Percentiles rank a stretch among this genome's conserved stretches.
Conservation (phyloP, 2,329 filamentous ascomycete species). For the Aspergillus caelatus region DNA sequence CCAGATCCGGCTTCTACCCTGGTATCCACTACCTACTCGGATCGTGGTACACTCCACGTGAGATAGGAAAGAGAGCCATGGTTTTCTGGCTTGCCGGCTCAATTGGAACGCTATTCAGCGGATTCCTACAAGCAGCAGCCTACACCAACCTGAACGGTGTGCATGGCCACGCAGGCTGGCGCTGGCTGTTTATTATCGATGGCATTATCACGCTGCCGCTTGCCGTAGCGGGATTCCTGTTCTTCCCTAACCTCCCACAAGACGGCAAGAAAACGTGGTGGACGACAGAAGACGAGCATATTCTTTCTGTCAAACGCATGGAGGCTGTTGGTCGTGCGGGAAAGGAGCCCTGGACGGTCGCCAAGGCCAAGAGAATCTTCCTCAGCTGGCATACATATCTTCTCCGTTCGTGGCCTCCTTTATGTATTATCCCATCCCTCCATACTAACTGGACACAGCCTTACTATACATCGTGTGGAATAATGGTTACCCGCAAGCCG, state of each 20-base stretch:
- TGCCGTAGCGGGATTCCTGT: constrained; percentile 25
- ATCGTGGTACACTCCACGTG: constrained; percentile 29
- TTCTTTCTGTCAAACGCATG: constrained; percentile 33
- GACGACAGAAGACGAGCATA: constrained; percentile 27
- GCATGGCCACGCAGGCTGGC: constrained; percentile 28
- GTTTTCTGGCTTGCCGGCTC: constrained; percentile 27
- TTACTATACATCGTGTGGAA: constrained; percentile 45
- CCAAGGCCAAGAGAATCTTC: constrained; percentile 37
- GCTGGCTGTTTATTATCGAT: constrained; percentile 34
- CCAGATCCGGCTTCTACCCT: constrained; percentile 26
- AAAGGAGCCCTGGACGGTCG: constrained; percentile 39
- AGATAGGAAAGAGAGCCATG: constrained; percentile 28
- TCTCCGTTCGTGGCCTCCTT: constrained; percentile 29
- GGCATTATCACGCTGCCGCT: constrained; percentile 30
- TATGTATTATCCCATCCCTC: background rate
- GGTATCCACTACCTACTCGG: constrained; percentile 30
- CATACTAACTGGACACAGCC: constrained; percentile 19
- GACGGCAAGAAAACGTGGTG: constrained; percentile 27
- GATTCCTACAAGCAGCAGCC: constrained; percentile 26
- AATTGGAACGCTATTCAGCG: constrained; percentile 25
- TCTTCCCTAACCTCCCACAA: constrained; percentile 27
- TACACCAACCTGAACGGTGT: constrained; percentile 28
- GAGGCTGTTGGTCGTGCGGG: constrained; percentile 40
- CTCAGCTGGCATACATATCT: constrained; percentile 46
- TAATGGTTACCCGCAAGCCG: constrained; percentile 37